A percentile compares a stretch with the other conserved stretches of the same genome.
Conservation (phyloP, 208 protist genomes). For the Perkinsela sp. region DNA sequence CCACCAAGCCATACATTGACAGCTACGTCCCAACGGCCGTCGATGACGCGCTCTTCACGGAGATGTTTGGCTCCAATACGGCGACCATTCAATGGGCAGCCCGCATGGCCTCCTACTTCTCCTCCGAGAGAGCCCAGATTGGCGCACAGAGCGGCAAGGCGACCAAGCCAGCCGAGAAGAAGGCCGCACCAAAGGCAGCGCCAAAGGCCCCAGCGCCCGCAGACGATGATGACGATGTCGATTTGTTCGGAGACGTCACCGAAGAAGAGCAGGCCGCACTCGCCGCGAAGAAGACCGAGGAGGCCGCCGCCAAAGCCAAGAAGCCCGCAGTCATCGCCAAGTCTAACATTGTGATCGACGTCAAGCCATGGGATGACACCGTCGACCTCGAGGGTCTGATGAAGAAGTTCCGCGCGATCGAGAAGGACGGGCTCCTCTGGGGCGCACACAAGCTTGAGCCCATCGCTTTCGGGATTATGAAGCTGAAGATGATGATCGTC, state of each 20-base stretch:
- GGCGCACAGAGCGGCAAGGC: background rate
- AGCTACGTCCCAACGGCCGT: constrained; percentile 37
- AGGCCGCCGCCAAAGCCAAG: constrained; percentile 31
- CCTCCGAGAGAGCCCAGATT: constrained; percentile 37
- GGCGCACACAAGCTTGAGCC: constrained; percentile 55
- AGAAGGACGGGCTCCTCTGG: constrained; percentile 66
- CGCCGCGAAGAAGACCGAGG: constrained; percentile 52
- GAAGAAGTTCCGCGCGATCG: constrained; percentile 33
- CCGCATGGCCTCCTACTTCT: constrained; percentile 63
- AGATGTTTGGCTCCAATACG: constrained; percentile 42
- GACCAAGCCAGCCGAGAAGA: constrained; percentile 5
- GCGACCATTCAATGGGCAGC: constrained; percentile 48
- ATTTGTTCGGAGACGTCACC: constrained; percentile 54
- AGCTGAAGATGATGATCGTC: constrained; percentile 69
- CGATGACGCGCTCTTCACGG: constrained; percentile 38
- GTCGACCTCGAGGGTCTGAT: constrained; percentile 55
- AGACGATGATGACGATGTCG: constrained; percentile 61
- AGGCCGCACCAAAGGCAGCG: background rate
- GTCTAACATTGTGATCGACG: constrained; percentile 61
- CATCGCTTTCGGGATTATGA: constrained; percentile 78
- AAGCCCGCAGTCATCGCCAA: constrained; percentile 52
- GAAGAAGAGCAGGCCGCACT: constrained; percentile 50
- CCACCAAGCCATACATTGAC: constrained; percentile 33
- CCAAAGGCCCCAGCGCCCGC: constrained; percentile 11
- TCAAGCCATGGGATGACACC: constrained; percentile 74